Evolutionary conservation across 2,329 filamentous ascomycete genomes (phyloP), one percentile per base, ranked within the genome.

Genomic region (Domatiomyces globalis): DNA sequence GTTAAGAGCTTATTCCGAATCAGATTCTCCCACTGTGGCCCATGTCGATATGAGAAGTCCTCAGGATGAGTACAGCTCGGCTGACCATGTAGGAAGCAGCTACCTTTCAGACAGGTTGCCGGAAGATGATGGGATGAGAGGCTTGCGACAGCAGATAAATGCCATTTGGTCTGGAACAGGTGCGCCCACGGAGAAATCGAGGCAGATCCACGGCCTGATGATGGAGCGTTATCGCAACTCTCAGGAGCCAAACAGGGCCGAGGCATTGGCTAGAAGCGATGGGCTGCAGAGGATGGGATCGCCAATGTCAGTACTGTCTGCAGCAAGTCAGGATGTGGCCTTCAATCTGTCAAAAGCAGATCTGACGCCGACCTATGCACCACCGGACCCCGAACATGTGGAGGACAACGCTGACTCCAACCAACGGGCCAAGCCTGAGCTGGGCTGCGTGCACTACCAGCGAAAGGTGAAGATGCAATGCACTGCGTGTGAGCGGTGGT

Each of bases 381-480:
- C 81, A 9, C 63, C 70, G 1, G 57, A 58, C 39, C 19, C 50
- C 2, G 54, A 56, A 20, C 25, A 51, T 5, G 27, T 25, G 9
- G 65, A 63, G 49, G 50, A 56, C 48, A 50, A 53, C n/a, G 45
- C 56, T 9, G 53, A 56, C 27, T 15, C 33, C n/a, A 15, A 15
- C 33, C 33, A 39, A 15, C 68, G 70, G 4, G 73, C 73, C 44
- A 64, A 72, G 19, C 72, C 69, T 2, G 70, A 74, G 27, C 69
- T 95, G 4, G 92, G 92, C 0, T 98, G 92, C 66, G 75, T 83
- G 61, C 92, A 98, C 68, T 98, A 98, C 67, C 87, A 86, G 63
- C 81, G 92, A 57, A 96, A 96, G 61, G 87, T 98, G 60, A 96
- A 96, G 67, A 72, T 96, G 33, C 89, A 98, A 69, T 98, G 92